A percentile compares a stretch with the other conserved stretches of the same genome.
Conservation (phyloP, 2,329 filamentous ascomycete species). For the Hansfordia pulvinata region DNA sequence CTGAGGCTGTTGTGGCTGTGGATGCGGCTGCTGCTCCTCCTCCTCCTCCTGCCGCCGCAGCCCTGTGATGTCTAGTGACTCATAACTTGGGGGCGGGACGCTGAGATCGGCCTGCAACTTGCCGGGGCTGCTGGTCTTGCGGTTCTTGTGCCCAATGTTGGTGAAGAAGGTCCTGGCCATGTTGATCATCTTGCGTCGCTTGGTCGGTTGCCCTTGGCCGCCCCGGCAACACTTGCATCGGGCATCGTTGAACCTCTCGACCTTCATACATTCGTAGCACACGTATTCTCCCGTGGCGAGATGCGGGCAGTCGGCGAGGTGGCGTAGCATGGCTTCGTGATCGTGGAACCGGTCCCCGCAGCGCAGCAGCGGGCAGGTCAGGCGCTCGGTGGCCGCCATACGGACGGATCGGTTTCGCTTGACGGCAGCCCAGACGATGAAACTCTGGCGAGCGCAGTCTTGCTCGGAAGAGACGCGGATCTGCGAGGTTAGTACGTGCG, state of each 20-base stretch:
- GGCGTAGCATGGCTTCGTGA: constrained; percentile 40
- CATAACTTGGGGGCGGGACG: constrained; percentile 31
- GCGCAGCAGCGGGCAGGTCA: constrained; percentile 36
- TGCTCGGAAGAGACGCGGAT: constrained; percentile 28
- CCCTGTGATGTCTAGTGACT: constrained; percentile 21
- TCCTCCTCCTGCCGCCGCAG: constrained; percentile 4
- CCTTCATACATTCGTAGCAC: constrained; percentile 39
- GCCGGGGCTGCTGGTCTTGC: constrained; percentile 17
- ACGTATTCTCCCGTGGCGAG: constrained; percentile 37
- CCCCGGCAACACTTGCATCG: constrained; percentile 34
- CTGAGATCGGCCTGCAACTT: constrained; percentile 17
- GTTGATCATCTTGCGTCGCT: constrained; percentile 35
- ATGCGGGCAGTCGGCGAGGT: constrained; percentile 33
- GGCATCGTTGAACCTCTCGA: constrained; percentile 37
- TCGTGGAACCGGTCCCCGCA: constrained; percentile 34
- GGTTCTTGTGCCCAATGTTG: constrained; percentile 32
- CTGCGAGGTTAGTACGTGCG: constrained; percentile 18
- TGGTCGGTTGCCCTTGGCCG: constrained; percentile 37
- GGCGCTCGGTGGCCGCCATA: constrained; percentile 31
- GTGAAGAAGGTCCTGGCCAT: constrained; percentile 41
- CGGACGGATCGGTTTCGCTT: constrained; percentile 35
- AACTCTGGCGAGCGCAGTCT: constrained; percentile 37
- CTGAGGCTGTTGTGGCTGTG: constrained; percentile 5
- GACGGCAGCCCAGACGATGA: constrained; percentile 42
- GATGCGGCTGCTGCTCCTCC: constrained; percentile 4